Evolutionary conservation across 225 moss, liverwort and hornwort genomes (phyloP).

Genomic region (Antitrichia curtipendula): DNA sequence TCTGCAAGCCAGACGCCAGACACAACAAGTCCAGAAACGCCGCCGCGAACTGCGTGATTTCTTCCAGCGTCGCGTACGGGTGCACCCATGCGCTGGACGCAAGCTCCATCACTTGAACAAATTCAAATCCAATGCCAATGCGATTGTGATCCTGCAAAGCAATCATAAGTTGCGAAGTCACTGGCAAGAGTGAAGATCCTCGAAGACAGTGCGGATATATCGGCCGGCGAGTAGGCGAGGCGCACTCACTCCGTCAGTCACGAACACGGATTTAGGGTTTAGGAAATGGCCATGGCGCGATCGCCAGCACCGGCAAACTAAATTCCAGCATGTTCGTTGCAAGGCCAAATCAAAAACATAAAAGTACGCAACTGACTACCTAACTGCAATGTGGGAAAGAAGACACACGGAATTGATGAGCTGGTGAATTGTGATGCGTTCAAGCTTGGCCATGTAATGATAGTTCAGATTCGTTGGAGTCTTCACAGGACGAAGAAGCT

Average conservation of each 20-base stretch:
- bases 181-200: background rate
- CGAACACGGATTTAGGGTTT: background rate
- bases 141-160: background rate
- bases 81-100: constrained; percentile 4
- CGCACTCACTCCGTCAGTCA: background rate
- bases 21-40: constrained; percentile 28
- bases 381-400: background rate
- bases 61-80: constrained; percentile 8
- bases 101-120: background rate
- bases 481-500: background rate
- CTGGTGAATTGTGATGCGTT: background rate
- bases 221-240: background rate
- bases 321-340: background rate
- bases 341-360: background rate
- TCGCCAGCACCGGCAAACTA: background rate
- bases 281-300: no score
- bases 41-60: constrained; percentile 10
- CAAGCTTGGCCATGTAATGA: background rate
- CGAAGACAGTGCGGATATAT: background rate
- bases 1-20: constrained; percentile 37
- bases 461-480: background rate
- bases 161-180: background rate
- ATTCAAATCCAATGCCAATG: background rate
- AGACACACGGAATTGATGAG: background rate
- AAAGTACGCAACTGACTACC: no score